phyloP scores from a whole-genome alignment of 73 alveolate species.

The Tetrahymena borealis region DNA sequence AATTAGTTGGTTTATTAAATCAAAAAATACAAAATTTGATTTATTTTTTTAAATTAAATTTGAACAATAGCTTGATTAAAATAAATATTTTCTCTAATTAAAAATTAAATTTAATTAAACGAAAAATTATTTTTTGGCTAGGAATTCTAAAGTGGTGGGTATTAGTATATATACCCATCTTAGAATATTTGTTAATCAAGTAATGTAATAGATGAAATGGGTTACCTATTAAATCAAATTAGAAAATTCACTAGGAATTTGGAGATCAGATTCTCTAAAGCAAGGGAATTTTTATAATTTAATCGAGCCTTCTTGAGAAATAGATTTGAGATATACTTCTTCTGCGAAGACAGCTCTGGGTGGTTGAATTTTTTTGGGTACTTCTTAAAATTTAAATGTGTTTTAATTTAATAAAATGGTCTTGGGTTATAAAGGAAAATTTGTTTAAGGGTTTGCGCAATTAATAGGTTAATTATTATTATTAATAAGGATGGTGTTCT shows the following conservation, averaged over 20 bases:
- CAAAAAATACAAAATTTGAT: no score
- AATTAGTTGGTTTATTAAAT: background rate
- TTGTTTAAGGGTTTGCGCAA: background rate
- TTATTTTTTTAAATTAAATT: background rate
- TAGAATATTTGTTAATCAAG: background rate
- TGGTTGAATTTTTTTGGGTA: background rate
- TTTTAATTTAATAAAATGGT: background rate
- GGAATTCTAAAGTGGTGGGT: no score
- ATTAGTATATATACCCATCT: background rate
- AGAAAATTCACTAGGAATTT: background rate
- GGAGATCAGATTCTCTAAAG: background rate
- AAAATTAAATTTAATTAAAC: no score
- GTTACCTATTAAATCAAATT: background rate
- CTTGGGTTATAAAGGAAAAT: background rate
- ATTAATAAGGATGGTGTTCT: background rate
- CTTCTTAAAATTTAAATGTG: background rate
- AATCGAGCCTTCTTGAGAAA: background rate
- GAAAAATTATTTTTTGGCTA: no score
- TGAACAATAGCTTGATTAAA: no score
- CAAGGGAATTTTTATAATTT: background rate
- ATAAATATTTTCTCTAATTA: no score
- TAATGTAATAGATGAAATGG: background rate
- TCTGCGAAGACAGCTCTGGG: background rate
- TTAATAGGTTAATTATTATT: background rate
- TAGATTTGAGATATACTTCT: background rate